These are phyloP conservation scores for Hypoxylon crocopeplum DNA, from an alignment of 495 filamentous ascomycete species.

Conservation along the genomic window DNA sequence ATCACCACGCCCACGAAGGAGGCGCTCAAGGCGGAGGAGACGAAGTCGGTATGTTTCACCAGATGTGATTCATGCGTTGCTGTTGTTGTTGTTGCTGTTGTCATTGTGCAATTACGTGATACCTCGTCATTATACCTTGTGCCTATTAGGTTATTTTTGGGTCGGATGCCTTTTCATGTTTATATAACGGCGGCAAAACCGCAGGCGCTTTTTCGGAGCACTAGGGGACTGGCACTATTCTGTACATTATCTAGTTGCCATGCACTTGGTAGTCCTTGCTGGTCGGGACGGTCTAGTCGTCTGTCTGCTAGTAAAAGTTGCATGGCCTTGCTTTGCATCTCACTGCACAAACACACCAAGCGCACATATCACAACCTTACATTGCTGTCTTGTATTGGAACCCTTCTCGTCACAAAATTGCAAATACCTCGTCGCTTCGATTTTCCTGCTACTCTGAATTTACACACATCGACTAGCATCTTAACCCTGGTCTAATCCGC, in stretches of 20 bases:
- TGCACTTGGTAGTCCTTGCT: constrained; percentile 42
- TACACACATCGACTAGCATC: constrained; percentile 44
- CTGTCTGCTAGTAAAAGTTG: constrained; percentile 42
- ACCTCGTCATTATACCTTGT: constrained; percentile 51
- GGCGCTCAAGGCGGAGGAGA: constrained; percentile 72
- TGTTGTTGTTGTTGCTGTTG: constrained; percentile 35
- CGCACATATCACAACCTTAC: constrained; percentile 48
- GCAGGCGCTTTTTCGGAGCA: constrained; percentile 31
- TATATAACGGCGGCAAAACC: constrained; percentile 45
- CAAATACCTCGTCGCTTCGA: constrained; percentile 36
- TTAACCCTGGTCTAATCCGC: constrained; percentile 35
- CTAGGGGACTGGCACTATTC: constrained; percentile 42
- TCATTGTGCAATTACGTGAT: constrained; percentile 52
- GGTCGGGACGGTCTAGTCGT: constrained; percentile 37
- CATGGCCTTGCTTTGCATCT: constrained; percentile 44
- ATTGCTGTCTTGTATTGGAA: constrained; percentile 44
- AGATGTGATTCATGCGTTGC: constrained; percentile 64
- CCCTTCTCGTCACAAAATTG: constrained; percentile 37
- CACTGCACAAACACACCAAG: constrained; percentile 47
- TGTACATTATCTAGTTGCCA: constrained; percentile 47
- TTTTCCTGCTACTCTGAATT: constrained; percentile 41
- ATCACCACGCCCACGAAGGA: constrained; percentile 80
- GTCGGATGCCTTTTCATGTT: constrained; percentile 42
- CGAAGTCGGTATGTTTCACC: constrained; percentile 96
- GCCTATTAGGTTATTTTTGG: constrained; percentile 39